These are phyloP conservation scores for Chimonanthus salicifolius DNA, from an alignment of 164 flowering plant species.

Conservation along the genomic window DNA sequence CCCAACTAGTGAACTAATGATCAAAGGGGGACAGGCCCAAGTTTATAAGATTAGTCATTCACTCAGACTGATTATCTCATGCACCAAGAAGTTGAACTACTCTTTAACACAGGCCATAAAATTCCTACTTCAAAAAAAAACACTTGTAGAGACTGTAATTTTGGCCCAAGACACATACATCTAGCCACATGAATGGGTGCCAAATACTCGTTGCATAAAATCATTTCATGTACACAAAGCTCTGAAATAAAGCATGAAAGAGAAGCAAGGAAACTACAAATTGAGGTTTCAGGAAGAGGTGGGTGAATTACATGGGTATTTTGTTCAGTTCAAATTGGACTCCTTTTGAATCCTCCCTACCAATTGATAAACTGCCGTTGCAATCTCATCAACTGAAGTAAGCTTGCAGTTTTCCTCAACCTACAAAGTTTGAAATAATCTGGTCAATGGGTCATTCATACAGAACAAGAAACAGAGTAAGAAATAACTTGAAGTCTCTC, in stretches of 20 bases:
- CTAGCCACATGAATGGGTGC: neutral
- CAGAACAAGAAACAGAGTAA: neutral
- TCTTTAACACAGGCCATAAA: too few relatives aligned
- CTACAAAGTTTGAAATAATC: slow-evolving; percentile 23
- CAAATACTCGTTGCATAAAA: neutral
- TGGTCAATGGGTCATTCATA: too few relatives aligned
- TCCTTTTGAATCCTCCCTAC: slow-evolving; percentile 50
- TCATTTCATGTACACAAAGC: slow-evolving; percentile 2
- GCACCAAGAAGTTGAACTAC: too few relatives aligned
- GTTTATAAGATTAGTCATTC: neutral
- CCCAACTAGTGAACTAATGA: neutral
- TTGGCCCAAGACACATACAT: neutral
- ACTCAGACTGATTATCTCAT: neutral
- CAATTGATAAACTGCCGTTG: slow-evolving; percentile 53
- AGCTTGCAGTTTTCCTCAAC: slow-evolving; percentile 66
- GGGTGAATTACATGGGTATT: neutral
- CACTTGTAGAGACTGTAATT: neutral
- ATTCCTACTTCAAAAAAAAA: too few relatives aligned
- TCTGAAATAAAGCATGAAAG: neutral
- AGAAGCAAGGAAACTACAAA: slow-evolving; percentile 1
- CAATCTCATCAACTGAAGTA: slow-evolving; percentile 62
- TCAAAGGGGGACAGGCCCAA: neutral
- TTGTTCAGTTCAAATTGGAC: slow-evolving; percentile 18
- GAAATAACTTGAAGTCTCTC: neutral
- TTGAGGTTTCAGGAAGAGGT: neutral